These are phyloP conservation scores for Aurifilum marmelostoma DNA, from an alignment of 2,329 filamentous ascomycete genomes.

Conservation along the genomic window DNA sequence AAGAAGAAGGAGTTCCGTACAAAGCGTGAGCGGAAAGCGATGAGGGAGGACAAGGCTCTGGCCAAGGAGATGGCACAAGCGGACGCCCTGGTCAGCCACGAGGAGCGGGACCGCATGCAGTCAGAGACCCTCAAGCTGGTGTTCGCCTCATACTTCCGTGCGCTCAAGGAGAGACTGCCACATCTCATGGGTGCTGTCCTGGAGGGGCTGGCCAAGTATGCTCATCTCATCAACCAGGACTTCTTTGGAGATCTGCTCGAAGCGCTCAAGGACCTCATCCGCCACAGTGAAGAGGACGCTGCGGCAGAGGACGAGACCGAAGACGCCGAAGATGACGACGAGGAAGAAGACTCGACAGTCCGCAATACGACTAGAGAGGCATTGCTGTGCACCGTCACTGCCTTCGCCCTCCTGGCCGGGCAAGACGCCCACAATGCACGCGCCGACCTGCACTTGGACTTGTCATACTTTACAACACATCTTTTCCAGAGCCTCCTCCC, in stretches of 20 bases:
- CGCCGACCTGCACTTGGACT: slow-evolving; percentile 80
- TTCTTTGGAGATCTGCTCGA: slow-evolving; percentile 97
- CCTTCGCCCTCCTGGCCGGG: slow-evolving; percentile 92
- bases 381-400: slow-evolving; percentile 92
- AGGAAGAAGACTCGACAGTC: slow-evolving; percentile 51
- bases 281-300: slow-evolving; percentile 66
- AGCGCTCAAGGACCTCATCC: slow-evolving; percentile 89
- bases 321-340: slow-evolving; percentile 49
- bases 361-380: slow-evolving; percentile 84
- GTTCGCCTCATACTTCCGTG: slow-evolving; percentile 92
- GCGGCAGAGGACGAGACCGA: slow-evolving; percentile 52
- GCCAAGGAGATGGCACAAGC: slow-evolving; percentile 94
- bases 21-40: slow-evolving; percentile 80
- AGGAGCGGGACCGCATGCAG: slow-evolving; percentile 92
- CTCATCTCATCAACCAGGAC: slow-evolving; percentile 97
- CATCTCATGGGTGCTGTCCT: slow-evolving; percentile 96
- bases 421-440: slow-evolving; percentile 90
- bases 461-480: slow-evolving; percentile 93
- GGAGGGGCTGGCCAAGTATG: slow-evolving; percentile 90
- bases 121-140: slow-evolving; percentile 95
- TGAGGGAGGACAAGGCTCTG: slow-evolving; percentile 83
- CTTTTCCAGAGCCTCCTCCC: slow-evolving; percentile 85
- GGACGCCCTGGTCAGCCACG: slow-evolving; percentile 86
- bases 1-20: slow-evolving; percentile 84
- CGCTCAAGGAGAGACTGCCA: slow-evolving; percentile 80